A percentile compares a stretch with the other conserved stretches of the same genome.
These are phyloP conservation scores for Ceratocystis smalleyi DNA, from an alignment of 2,329 filamentous ascomycete genomes.

Conservation along the genomic window DNA sequence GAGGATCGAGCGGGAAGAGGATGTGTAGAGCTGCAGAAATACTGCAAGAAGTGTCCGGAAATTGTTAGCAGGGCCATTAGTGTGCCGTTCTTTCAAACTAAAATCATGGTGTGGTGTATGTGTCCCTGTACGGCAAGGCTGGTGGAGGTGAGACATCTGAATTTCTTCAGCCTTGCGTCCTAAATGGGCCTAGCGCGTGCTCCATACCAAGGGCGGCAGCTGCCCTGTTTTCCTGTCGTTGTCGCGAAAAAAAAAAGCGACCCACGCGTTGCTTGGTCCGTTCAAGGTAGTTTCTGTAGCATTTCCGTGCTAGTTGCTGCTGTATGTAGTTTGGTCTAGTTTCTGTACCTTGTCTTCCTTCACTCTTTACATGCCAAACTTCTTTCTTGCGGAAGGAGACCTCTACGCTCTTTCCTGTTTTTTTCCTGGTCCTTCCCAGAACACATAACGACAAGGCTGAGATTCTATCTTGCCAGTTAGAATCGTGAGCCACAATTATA, in stretches of 20 bases:
- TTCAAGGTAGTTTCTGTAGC: constrained; percentile 18
- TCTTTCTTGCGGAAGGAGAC: constrained; percentile 1
- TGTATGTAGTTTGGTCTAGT: too few relatives aligned
- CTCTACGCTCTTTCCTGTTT: not conserved
- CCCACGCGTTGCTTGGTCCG: constrained; percentile 26
- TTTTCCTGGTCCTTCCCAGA: not conserved
- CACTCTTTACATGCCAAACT: not conserved
- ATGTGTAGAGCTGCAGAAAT: too few relatives aligned
- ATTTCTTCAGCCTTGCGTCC: constrained; percentile 24
- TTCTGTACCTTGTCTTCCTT: too few relatives aligned
- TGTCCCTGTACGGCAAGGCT: too few relatives aligned
- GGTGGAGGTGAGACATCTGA: not conserved
- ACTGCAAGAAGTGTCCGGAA: too few relatives aligned
- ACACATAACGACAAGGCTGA: not conserved
- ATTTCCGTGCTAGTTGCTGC: not conserved
- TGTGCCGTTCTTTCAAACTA: not conserved
- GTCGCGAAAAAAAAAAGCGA: constrained; percentile 23
- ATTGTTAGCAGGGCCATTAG: not conserved
- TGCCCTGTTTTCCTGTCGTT: constrained; percentile 7
- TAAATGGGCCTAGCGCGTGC: constrained; percentile 24
- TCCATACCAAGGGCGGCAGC: not conserved
- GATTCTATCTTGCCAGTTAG: not conserved
- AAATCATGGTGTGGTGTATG: not conserved
- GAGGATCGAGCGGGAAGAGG: not conserved
- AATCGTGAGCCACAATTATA: not conserved